Conservation (phyloP, 1,284 basidiomycete genomes). For the Ceratobasidium sp. region DNA sequence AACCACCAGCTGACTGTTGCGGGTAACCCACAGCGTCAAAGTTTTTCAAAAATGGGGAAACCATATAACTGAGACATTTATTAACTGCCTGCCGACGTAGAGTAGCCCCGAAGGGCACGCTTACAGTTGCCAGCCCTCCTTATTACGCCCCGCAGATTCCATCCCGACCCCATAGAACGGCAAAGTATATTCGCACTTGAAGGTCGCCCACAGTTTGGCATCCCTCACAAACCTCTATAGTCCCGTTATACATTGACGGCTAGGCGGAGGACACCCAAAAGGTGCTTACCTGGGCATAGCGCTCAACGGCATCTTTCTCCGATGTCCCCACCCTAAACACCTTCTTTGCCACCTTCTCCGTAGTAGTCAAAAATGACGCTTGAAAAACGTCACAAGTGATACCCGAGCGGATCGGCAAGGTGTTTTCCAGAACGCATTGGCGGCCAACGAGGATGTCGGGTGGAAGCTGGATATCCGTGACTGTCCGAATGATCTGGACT, state of each 20-base stretch:
- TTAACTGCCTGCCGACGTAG: not conserved
- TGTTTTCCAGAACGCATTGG: conserved; percentile 33
- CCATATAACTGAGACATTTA: conserved; percentile 22
- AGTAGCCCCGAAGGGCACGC: not conserved
- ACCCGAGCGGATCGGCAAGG: conserved; percentile 17
- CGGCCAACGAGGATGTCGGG: conserved; percentile 25
- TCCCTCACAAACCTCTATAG: conserved; percentile 33
- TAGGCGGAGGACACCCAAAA: not conserved
- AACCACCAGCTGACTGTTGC: not conserved
- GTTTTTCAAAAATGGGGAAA: conserved; percentile 38
- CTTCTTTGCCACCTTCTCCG: conserved; percentile 43
- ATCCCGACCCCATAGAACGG: conserved; percentile 45
- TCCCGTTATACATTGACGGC: not conserved
- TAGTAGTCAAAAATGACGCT: conserved; percentile 26
- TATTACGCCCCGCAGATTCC: conserved; percentile 24
- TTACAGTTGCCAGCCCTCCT: conserved; percentile 41
- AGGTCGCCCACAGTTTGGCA: conserved; percentile 19
- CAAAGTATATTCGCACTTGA: conserved; percentile 35
- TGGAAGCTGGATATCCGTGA: conserved; percentile 36
- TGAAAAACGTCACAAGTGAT: conserved; percentile 35
- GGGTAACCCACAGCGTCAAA: conserved; percentile 20
- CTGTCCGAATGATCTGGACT: conserved; percentile 28
- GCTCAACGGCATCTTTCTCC: conserved; percentile 26
- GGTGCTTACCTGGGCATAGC: conserved; percentile 19
- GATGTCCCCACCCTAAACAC: conserved; percentile 44